Conservation (phyloP, 2,329 filamentous ascomycete genomes). For the Fusarium longipes region DNA sequence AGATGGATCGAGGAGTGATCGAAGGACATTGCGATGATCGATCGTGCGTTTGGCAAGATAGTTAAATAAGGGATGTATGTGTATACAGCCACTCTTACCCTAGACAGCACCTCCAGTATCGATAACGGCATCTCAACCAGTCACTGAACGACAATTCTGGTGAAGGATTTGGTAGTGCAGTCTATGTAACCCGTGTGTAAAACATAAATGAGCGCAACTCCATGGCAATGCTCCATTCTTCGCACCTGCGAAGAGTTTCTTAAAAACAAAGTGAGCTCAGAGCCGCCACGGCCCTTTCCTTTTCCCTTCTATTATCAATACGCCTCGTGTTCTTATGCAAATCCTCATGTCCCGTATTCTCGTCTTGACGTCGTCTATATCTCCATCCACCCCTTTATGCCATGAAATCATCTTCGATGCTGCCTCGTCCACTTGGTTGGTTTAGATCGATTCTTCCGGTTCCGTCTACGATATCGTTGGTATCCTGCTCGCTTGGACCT, state of each 20-base stretch:
- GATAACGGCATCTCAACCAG: not conserved
- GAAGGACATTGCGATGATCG: not conserved
- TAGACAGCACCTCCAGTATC: not conserved
- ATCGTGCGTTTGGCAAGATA: not conserved
- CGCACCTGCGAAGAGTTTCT: not conserved
- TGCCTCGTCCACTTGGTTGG: slow-evolving; percentile 45
- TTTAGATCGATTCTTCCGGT: slow-evolving; percentile 57
- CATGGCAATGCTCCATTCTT: not conserved
- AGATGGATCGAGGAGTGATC: not conserved
- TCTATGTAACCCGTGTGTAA: not conserved
- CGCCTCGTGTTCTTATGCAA: not conserved
- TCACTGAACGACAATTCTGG: not conserved
- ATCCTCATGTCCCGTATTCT: not conserved
- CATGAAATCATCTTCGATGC: slow-evolving; percentile 60
- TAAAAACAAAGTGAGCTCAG: not conserved
- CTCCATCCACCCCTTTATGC: slow-evolving; percentile 41
- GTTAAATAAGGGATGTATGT: not conserved
- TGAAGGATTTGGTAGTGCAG: not conserved
- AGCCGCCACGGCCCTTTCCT: not conserved
- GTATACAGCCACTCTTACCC: not conserved
- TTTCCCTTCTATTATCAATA: not conserved
- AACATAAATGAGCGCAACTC: not conserved
- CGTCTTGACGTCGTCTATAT: not conserved
- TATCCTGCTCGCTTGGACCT: slow-evolving; percentile 44
- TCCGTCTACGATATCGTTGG: slow-evolving; percentile 57